phyloP scores from a whole-genome alignment of 2,329 filamentous ascomycete species.

The Nigrospora osmanthi region DNA sequence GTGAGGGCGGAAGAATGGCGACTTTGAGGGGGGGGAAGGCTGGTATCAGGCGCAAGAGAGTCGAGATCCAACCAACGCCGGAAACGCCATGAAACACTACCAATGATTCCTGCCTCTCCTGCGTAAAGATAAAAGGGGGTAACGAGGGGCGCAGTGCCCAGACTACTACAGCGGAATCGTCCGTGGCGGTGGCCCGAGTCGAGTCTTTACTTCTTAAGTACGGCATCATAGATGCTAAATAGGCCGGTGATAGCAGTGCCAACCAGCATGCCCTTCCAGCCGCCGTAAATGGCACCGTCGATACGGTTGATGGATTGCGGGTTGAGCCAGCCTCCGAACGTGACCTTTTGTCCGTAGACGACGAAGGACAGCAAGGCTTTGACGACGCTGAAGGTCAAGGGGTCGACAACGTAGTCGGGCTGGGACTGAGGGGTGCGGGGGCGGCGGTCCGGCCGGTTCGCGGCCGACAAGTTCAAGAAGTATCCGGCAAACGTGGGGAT shows the following conservation, averaged over 20 bases:
- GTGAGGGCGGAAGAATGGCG: too few relatives aligned
- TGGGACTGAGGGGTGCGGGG: slow-evolving; percentile 29
- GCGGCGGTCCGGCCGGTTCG: slow-evolving; percentile 28
- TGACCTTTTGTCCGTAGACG: slow-evolving; percentile 64
- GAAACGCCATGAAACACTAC: background rate
- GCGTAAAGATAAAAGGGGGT: too few relatives aligned
- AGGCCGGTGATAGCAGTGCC: slow-evolving; percentile 61
- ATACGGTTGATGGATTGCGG: slow-evolving; percentile 54
- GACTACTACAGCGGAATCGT: too few relatives aligned
- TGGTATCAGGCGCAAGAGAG: background rate
- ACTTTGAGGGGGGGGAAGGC: background rate
- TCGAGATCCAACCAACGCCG: background rate
- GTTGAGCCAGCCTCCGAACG: slow-evolving; percentile 54
- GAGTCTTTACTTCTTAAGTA: slow-evolving; percentile 51
- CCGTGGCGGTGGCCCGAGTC: too few relatives aligned
- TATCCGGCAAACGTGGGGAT: slow-evolving; percentile 69
- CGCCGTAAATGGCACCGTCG: slow-evolving; percentile 60
- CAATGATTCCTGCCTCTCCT: background rate
- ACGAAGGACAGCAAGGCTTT: slow-evolving; percentile 79
- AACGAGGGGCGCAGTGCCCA: too few relatives aligned
- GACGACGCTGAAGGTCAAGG: slow-evolving; percentile 80
- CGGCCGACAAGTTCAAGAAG: slow-evolving; percentile 78
- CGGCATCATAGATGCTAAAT: slow-evolving; percentile 69
- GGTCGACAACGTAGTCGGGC: slow-evolving; percentile 63
- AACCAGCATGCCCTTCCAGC: slow-evolving; percentile 61